A percentile compares a stretch with the other conserved stretches of the same genome.
Evolutionary conservation across 306 rosid species (phyloP).

Genomic region (Prunus davidiana): DNA sequence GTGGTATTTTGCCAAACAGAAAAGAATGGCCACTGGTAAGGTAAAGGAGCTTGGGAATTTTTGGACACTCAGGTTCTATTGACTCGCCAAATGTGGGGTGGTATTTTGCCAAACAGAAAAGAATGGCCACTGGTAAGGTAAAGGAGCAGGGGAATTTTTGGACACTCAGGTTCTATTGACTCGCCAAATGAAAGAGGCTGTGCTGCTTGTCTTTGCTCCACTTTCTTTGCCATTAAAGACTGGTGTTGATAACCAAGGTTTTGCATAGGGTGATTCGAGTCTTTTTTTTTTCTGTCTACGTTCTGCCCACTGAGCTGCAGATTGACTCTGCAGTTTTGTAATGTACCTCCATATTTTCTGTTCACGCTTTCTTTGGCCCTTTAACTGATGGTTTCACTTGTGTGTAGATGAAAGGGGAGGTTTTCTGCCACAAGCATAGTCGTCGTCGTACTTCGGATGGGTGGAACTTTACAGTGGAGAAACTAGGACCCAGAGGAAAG

Average conservation of each 20-base stretch:
- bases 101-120: background rate
- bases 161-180: background rate
- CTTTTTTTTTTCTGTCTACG: background rate
- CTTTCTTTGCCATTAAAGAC: background rate
- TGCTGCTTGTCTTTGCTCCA: background rate
- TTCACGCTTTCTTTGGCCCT: background rate
- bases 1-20: background rate
- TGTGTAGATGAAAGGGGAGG: constrained; percentile 78
- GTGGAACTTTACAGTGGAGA: constrained; percentile 82
- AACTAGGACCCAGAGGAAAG: constrained; percentile 73
- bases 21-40: background rate
- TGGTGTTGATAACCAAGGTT: background rate
- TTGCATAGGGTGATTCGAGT: background rate
- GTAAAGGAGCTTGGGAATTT: background rate
- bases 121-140: background rate
- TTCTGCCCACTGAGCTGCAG: background rate
- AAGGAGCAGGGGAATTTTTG: background rate
- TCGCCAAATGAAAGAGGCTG: background rate
- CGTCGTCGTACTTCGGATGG: constrained; percentile 68
- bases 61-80: background rate
- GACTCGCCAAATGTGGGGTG: background rate
- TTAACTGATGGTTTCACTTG: constrained; percentile 22
- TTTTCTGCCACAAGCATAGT: constrained; percentile 74
- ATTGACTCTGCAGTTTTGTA: background rate
- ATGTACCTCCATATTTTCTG: background rate